These are phyloP conservation scores for Raddia guianensis DNA, from an alignment of 176 grass and related monocot species.

Conservation along the genomic window DNA sequence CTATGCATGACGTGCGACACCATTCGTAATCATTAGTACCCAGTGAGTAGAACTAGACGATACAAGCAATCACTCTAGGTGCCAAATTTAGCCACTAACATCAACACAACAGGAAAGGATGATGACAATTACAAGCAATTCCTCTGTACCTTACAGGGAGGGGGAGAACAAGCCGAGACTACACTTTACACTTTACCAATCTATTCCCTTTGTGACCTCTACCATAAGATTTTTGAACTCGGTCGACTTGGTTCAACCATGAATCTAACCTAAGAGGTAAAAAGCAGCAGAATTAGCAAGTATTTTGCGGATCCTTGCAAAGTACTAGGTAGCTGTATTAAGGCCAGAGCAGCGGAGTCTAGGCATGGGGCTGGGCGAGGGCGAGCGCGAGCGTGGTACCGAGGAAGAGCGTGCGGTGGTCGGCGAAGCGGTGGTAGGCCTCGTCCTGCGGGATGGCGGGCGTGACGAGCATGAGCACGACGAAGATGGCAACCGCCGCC, in stretches of 20 bases:
- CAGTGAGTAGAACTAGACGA: neutral
- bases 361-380: neutral
- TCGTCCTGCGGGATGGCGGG: slow-evolving; percentile 87
- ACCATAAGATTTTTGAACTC: neutral
- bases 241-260: neutral
- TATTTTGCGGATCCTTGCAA: too few relatives aligned
- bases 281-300: neutral
- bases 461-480: slow-evolving; percentile 88
- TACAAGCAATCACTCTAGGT: neutral
- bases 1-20: neutral
- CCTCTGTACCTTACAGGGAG: too few relatives aligned
- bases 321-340: neutral
- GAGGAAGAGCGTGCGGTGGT: slow-evolving; percentile 76
- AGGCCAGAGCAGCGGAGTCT: neutral
- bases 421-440: slow-evolving; percentile 93
- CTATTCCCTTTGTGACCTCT: neutral
- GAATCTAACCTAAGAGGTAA: slow-evolving; percentile 10
- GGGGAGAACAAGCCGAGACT: neutral
- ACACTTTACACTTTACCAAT: too few relatives aligned
- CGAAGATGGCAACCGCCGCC: slow-evolving; percentile 65
- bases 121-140: neutral
- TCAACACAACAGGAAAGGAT: neutral
- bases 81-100: neutral
- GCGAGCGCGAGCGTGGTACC: slow-evolving; percentile 35
- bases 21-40: neutral